Evolutionary conservation across 2,329 filamentous ascomycete species (phyloP), one percentile per base, ranked within the genome.

Genomic region (Zymoseptoria ardabiliae): DNA sequence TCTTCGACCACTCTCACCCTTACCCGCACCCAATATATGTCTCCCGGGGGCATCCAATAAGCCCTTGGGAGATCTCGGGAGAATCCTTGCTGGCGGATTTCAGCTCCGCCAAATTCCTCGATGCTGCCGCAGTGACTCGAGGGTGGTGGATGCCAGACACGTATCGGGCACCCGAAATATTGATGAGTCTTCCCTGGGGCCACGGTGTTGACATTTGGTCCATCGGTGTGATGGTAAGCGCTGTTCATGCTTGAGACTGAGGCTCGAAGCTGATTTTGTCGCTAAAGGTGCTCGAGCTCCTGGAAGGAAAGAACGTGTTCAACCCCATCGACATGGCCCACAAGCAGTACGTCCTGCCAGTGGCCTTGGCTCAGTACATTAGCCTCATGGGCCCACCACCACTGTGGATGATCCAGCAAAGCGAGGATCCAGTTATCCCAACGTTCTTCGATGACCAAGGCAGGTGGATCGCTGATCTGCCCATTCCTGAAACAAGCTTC

Each of bases 351-450:
- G 66, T 66, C 9, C 59, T 68, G 48, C 66, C 64, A 19, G 30
- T 70, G 48, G 69, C 68, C 50, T 56, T 71, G 53, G 63, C 65
- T 4, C 66, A 72, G 56, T 71, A 70, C 52, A 70, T 71, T 20
- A 19, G n/a, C 22, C 17, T 50, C 41, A 22, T 52, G 41, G 55
- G 55, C 41, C 55, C 45, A 17, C 55, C 55, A 22, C 55, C 41
- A 17, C 21, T 56, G 45, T 56, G 55, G 55, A 56, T 56, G 55
- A 56, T 56, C 45, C 19, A 56, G 28, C n/a, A 56, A 35, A 56
- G 55, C 22, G 21, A 55, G 11, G 41, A 25, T 22, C 25, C 53
- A 28, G 17, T 21, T 19, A 55, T 55, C 28, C 11, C 25, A 55
- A 23, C 28, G 35, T 55, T 45, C 53, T 55, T 55, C 30, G 53